Conservation (phyloP, 2,329 filamentous ascomycete species). For the Aspergillus sp. region DNA sequence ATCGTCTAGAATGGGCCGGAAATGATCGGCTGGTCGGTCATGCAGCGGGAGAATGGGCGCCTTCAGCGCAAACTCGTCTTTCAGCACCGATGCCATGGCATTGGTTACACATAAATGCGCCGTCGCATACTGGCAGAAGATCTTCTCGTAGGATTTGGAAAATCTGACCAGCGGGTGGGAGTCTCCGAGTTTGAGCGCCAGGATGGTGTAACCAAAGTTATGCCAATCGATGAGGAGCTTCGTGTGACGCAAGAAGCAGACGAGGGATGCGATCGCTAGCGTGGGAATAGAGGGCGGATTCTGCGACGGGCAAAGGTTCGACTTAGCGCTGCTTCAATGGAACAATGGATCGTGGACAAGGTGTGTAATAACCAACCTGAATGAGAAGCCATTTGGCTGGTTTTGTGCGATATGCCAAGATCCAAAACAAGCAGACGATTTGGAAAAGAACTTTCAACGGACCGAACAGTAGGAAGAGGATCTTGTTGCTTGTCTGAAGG, state of each 20-base stretch:
- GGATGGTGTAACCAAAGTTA: slow-evolving; percentile 95
- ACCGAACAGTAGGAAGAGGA: slow-evolving; percentile 76
- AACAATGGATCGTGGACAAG: not conserved
- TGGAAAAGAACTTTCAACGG: slow-evolving; percentile 88
- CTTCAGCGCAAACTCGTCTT: slow-evolving; percentile 64
- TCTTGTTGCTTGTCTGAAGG: slow-evolving; percentile 66
- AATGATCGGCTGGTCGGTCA: slow-evolving; percentile 81
- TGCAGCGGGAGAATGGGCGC: slow-evolving; percentile 73
- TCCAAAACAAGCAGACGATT: slow-evolving; percentile 67
- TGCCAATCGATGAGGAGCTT: slow-evolving; percentile 94
- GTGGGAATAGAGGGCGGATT: slow-evolving; percentile 96
- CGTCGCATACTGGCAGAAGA: slow-evolving; percentile 67
- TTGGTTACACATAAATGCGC: slow-evolving; percentile 85
- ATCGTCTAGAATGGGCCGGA: slow-evolving; percentile 65
- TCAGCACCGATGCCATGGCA: slow-evolving; percentile 79
- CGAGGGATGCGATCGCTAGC: slow-evolving; percentile 70
- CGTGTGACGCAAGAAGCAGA: slow-evolving; percentile 76
- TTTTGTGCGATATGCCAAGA: slow-evolving; percentile 72
- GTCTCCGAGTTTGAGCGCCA: slow-evolving; percentile 66
- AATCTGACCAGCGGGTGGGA: slow-evolving; percentile 74
- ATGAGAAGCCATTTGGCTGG: slow-evolving; percentile 83
- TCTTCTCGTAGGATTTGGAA: slow-evolving; percentile 75
- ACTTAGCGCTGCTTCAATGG: not conserved
- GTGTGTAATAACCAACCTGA: slow-evolving; percentile 54
- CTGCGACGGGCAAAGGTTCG: slow-evolving; percentile 47